A percentile compares a stretch with the other conserved stretches of the same genome.
Evolutionary conservation across 1,284 basidiomycete genomes (phyloP).

Genomic region (Coniferiporia weirii): DNA sequence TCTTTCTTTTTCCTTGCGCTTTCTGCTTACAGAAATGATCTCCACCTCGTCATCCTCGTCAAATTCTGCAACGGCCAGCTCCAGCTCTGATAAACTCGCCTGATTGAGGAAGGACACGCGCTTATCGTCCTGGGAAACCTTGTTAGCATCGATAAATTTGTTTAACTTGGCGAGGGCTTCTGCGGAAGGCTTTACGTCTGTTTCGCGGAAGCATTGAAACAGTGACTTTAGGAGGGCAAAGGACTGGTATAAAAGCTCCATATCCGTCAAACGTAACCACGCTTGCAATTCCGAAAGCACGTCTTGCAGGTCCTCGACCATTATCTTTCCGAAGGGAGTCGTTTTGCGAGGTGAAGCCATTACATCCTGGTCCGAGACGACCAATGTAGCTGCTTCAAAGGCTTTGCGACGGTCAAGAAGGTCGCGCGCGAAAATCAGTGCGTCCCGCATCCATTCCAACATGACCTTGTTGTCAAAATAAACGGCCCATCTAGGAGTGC

Average conservation of each 20-base stretch:
- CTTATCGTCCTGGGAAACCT: conserved; percentile 37
- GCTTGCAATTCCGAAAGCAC: conserved; percentile 73
- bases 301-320: conserved; percentile 74
- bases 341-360: conserved; percentile 32
- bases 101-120: conserved; percentile 53
- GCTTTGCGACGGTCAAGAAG: conserved; percentile 75
- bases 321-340: conserved; percentile 56
- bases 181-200: conserved; percentile 45
- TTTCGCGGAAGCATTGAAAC: conserved; percentile 61
- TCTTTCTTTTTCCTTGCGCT: neutral
- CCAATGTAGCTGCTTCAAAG: conserved; percentile 66
- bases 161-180: conserved; percentile 50
- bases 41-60: conserved; percentile 45
- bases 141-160: conserved; percentile 50
- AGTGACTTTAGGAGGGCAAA: conserved; percentile 77
- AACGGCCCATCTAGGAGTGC: conserved; percentile 76
- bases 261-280: conserved; percentile 89
- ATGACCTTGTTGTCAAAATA: conserved; percentile 79
- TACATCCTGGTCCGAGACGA: conserved; percentile 23
- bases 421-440: conserved; percentile 84
- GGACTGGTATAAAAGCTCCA: conserved; percentile 83
- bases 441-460: conserved; percentile 96
- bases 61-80: conserved; percentile 52
- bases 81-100: conserved; percentile 45
- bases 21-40: conserved; percentile 22